A percentile compares a stretch with the other conserved stretches of the same genome.
phyloP scores from a whole-genome alignment of 1,139 yeast species.

The Candida sp. region DNA sequence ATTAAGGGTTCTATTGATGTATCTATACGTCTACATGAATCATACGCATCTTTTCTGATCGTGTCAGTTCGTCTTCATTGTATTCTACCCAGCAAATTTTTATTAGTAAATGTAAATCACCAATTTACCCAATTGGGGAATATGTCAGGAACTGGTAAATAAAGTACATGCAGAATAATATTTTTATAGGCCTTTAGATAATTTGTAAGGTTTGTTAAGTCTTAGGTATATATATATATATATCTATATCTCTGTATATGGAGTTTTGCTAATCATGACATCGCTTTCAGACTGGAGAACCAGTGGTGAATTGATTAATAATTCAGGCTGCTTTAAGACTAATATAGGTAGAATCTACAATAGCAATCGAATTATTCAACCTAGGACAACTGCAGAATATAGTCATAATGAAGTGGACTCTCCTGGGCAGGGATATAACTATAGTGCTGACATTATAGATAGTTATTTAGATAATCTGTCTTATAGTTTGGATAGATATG shows the following conservation, averaged over 20 bases:
- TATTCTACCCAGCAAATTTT: no score
- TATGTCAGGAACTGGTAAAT: background rate
- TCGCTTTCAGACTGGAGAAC: background rate
- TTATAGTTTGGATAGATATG: background rate
- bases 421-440: background rate
- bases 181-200: background rate
- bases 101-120: no score
- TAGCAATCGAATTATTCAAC: slow-evolving; percentile 1
- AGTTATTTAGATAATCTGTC: background rate
- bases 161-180: background rate
- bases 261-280: background rate
- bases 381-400: background rate
- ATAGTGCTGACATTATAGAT: slow-evolving; percentile 1
- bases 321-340: background rate
- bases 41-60: no score
- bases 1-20: no score
- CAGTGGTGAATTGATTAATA: background rate
- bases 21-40: no score
- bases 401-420: background rate
- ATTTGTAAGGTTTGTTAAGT: background rate
- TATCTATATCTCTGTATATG: no score
- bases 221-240: background rate
- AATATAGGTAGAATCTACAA: background rate
- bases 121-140: background rate
- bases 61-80: no score